These are phyloP conservation scores for Iris pallida DNA, from an alignment of 116 monocot species.

Conservation along the genomic window DNA sequence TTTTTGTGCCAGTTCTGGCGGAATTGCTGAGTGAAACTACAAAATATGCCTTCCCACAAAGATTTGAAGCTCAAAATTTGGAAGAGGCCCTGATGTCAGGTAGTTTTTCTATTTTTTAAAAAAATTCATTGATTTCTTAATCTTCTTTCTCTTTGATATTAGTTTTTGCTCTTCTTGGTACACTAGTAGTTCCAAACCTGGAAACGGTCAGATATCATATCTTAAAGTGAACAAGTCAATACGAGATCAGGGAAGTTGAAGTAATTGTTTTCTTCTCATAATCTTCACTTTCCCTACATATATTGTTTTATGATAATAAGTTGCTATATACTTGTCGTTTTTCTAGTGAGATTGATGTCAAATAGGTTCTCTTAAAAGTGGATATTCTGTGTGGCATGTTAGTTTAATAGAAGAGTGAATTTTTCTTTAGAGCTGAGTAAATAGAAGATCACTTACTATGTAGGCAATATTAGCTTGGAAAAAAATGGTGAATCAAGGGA, in stretches of 20 bases:
- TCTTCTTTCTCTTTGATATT: background rate
- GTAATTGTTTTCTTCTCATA: constrained; percentile 15
- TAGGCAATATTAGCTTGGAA: no score
- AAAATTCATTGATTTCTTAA: background rate
- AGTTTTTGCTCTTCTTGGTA: background rate
- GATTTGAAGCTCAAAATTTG: constrained; percentile 52
- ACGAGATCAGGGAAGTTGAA: constrained; percentile 88
- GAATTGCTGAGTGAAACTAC: constrained; percentile 48
- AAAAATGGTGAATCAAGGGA: no score
- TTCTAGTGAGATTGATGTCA: no score
- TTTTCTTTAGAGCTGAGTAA: no score
- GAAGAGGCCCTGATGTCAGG: constrained; percentile 89
- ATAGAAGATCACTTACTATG: no score
- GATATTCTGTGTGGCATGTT: no score
- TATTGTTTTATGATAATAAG: no score
- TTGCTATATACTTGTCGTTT: no score
- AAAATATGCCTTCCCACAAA: constrained; percentile 59
- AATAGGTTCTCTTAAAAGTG: no score
- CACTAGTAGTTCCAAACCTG: constrained; percentile 63
- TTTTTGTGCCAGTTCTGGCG: constrained; percentile 31
- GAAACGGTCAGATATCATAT: constrained; percentile 62
- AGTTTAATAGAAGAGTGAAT: no score
- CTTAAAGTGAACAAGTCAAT: constrained; percentile 43
- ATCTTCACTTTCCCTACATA: background rate
- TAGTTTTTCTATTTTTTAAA: constrained; percentile 1